Evolutionary conservation across 2,329 filamentous ascomycete genomes (phyloP).

Genomic region (Trichothecium sympodiale): DNA sequence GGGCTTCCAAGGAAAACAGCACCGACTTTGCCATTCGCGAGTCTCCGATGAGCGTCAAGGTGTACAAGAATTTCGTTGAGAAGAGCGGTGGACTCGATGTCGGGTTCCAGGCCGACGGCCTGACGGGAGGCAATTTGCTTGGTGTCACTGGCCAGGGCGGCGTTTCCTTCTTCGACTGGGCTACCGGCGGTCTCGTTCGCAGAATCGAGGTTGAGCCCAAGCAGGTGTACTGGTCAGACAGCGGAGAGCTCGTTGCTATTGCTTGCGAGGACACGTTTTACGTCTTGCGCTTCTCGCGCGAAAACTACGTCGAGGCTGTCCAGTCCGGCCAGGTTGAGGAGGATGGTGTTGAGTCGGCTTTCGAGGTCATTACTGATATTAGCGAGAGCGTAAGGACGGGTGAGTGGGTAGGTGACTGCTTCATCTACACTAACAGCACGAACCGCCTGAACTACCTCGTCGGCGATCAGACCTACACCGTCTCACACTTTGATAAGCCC

Average conservation of each 20-base stretch:
- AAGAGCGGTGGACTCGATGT: constrained; percentile 82
- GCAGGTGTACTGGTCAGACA: constrained; percentile 92
- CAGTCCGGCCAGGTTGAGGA: constrained; percentile 75
- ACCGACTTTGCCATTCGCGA: constrained; percentile 98
- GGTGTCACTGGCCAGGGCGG: constrained; percentile 93
- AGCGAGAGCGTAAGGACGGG: constrained; percentile 89
- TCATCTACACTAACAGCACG: constrained; percentile 95
- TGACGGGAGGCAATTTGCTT: constrained; percentile 79
- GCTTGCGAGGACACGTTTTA: constrained; percentile 95
- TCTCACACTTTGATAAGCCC: constrained; percentile 90
- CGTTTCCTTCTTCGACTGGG: constrained; percentile 95
- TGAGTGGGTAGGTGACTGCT: constrained; percentile 97
- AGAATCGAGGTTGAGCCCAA: constrained; percentile 74
- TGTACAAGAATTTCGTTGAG: constrained; percentile 97
- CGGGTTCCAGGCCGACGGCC: constrained; percentile 85
- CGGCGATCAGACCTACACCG: constrained; percentile 93
- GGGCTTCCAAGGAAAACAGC: constrained; percentile 94
- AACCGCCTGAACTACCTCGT: constrained; percentile 97
- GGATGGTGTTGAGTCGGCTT: constrained; percentile 89
- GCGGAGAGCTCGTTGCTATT: constrained; percentile 81
- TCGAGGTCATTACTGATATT: constrained; percentile 93
- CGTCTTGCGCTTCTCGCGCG: constrained; percentile 81
- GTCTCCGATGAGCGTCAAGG: constrained; percentile 85
- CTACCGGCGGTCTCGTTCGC: constrained; percentile 75
- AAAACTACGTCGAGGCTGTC: constrained; percentile 74